Base-by-base conservation (phyloP, 2,329 filamentous ascomycete genomes). In the Magnaporthiopsis poae region DNA sequence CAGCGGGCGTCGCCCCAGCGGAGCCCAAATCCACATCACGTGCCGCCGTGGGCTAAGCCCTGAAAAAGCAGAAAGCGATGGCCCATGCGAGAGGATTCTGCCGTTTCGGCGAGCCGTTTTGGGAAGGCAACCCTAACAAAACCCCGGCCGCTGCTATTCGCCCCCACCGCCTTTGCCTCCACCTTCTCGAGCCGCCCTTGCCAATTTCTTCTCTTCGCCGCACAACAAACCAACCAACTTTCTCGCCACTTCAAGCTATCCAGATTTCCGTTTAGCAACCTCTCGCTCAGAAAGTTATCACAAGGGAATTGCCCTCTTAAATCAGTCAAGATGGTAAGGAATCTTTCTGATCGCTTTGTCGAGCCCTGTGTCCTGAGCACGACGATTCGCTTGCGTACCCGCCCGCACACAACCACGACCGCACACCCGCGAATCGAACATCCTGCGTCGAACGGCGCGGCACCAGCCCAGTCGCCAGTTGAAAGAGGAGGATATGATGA, bases 321-420 rank as follows among this genome's bases (percentile, higher is more conserved):
- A 39, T 83, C 79, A 84, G 82, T 82, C 86, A 89, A 88, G 79
- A 89, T 89, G 87, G 87, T 89, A 85, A 87, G 76, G 46, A 64
- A 25, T 12, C 56, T 36, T 18, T 59, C 63, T 31, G 25, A n/a
- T 60, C 35, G 18, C 12, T 18, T 35, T 60, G 25, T 46, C 33
- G 29, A 25, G 56, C 63, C 29, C 29, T 62, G 61, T 15, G 61
- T 8, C 15, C 5, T n/a, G 21, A 52, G 21, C 46, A 52, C 18
- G 18, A 52, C 46, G 46, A 52, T 52, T 52, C 5, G 21, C 46
- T 18, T n/a, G 18, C 46, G 46, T 18, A 21, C 46, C 35, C 35
- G 31, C 31, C 4, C 39, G 13, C 13, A 52, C 36, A 13, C 36
- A 52, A 13, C 46, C 46, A 52, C 46, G 12, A 12, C 39, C 18